These are phyloP conservation scores for Steccherinum ochraceum DNA, from an alignment of 768 basidiomycete species.

Conservation along the genomic window DNA sequence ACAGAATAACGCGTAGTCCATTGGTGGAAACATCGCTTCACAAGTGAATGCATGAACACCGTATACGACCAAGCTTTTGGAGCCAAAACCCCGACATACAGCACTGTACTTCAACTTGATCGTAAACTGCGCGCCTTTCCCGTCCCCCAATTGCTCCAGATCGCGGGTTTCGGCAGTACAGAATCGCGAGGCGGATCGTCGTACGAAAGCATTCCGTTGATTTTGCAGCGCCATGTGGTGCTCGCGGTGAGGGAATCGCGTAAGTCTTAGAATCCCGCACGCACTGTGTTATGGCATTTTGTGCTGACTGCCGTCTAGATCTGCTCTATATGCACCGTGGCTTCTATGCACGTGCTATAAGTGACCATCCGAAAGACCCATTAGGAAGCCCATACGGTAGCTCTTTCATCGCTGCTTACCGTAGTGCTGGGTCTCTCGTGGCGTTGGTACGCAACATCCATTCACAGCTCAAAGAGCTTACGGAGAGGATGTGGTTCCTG, in stretches of 20 bases:
- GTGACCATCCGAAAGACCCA: slow-evolving; percentile 57
- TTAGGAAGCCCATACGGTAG: slow-evolving; percentile 64
- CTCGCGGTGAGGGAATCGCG: slow-evolving; percentile 67
- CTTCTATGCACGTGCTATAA: slow-evolving; percentile 66
- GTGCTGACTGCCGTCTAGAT: slow-evolving; percentile 27
- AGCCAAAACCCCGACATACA: slow-evolving; percentile 56
- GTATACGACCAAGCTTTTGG: slow-evolving; percentile 69
- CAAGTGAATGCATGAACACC: slow-evolving; percentile 54
- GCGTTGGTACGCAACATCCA: slow-evolving; percentile 63
- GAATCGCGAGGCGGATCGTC: slow-evolving; percentile 15
- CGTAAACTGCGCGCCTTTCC: slow-evolving; percentile 58
- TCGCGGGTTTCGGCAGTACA: slow-evolving; percentile 50
- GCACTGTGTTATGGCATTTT: neutral
- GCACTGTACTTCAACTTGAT: slow-evolving; percentile 57
- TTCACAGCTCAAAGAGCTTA: slow-evolving; percentile 58
- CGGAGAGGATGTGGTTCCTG: slow-evolving; percentile 68
- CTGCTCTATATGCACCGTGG: slow-evolving; percentile 73
- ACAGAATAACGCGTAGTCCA: slow-evolving; percentile 27
- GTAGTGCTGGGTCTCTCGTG: slow-evolving; percentile 60
- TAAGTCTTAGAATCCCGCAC: slow-evolving; percentile 25
- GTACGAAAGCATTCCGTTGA: slow-evolving; percentile 45
- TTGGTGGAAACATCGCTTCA: slow-evolving; percentile 63
- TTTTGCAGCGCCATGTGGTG: slow-evolving; percentile 60
- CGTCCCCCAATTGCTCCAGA: slow-evolving; percentile 57
- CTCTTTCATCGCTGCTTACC: slow-evolving; percentile 64